These are phyloP conservation scores for Orbilia blumenaviensis DNA, from an alignment of 2,329 filamentous ascomycete genomes.

Conservation along the genomic window DNA sequence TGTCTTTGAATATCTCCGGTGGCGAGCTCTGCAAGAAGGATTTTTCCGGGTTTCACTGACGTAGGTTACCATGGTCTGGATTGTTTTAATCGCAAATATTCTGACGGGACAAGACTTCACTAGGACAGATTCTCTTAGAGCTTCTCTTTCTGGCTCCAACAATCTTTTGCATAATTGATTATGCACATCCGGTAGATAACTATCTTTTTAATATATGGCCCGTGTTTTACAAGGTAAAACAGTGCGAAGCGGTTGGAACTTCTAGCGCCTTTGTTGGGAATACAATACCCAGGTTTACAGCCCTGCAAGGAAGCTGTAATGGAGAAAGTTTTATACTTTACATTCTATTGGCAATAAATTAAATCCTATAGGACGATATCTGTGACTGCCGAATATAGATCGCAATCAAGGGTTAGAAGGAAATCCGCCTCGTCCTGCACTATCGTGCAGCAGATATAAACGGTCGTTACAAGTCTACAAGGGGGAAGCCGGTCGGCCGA, in stretches of 20 bases:
- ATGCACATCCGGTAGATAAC: neutral
- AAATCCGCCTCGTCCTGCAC: constrained; percentile 39
- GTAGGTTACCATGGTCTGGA: constrained; percentile 17
- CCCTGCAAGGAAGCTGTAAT: constrained; percentile 31
- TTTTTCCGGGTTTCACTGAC: neutral
- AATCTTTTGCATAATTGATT: neutral
- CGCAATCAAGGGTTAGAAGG: constrained; percentile 8
- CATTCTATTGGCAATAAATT: constrained; percentile 24
- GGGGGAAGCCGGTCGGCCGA: constrained; percentile 27
- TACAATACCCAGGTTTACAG: neutral
- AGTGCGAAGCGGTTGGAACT: constrained; percentile 17
- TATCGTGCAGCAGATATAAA: constrained; percentile 38
- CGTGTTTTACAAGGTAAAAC: constrained; percentile 40
- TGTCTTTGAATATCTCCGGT: constrained; percentile 52
- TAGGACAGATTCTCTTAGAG: neutral
- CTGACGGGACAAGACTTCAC: constrained; percentile 5
- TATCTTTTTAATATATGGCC: neutral
- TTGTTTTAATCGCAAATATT: neutral
- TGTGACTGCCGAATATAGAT: constrained; percentile 34
- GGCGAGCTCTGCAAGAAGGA: constrained; percentile 27
- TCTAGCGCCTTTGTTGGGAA: constrained; percentile 16
- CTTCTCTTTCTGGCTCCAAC: constrained; percentile 11
- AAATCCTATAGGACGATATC: constrained; percentile 29
- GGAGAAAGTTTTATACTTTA: constrained; percentile 5
- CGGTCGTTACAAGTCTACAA: constrained; percentile 34